A percentile compares a stretch with the other conserved stretches of the same genome.
phyloP scores from a whole-genome alignment of 352 stramenopile genomes.

The Globisporangium solare region DNA sequence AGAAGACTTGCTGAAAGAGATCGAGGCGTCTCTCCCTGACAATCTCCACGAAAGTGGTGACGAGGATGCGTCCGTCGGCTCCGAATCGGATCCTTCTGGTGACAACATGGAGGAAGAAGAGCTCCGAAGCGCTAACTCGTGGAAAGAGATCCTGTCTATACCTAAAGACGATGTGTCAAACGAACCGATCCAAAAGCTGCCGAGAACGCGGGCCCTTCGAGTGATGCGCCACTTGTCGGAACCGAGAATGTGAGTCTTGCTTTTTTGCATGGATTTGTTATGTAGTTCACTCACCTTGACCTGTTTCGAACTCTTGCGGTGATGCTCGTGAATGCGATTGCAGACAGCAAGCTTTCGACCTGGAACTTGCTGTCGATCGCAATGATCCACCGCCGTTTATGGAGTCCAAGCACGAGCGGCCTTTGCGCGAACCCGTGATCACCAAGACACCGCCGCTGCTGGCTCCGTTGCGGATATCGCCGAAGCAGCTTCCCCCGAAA shows the following conservation, averaged over 20 bases:
- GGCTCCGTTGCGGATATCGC: slow-evolving; percentile 8
- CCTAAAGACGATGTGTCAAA: background rate
- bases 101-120: slow-evolving; percentile 67
- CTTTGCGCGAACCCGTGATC: background rate
- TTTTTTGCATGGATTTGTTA: background rate
- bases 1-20: slow-evolving; percentile 62
- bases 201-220: slow-evolving; percentile 14
- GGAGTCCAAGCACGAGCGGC: background rate
- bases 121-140: slow-evolving; percentile 18
- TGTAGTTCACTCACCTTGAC: background rate
- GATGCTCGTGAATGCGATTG: background rate
- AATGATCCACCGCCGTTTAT: background rate
- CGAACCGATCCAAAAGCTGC: slow-evolving; percentile 2
- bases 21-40: slow-evolving; percentile 55
- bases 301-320: background rate
- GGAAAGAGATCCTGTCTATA: slow-evolving; percentile 5
- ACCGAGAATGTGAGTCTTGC: slow-evolving; percentile 23
- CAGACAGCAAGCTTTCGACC: background rate
- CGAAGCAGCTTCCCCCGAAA: slow-evolving; percentile 8
- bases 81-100: slow-evolving; percentile 67
- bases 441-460: slow-evolving; percentile 2
- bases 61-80: slow-evolving; percentile 50
- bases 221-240: slow-evolving; percentile 32
- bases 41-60: slow-evolving; percentile 34
- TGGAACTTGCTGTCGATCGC: background rate